A percentile compares a stretch with the other conserved stretches of the same genome.
phyloP scores from a whole-genome alignment of 768 basidiomycete genomes.

The Collybia sp. region DNA sequence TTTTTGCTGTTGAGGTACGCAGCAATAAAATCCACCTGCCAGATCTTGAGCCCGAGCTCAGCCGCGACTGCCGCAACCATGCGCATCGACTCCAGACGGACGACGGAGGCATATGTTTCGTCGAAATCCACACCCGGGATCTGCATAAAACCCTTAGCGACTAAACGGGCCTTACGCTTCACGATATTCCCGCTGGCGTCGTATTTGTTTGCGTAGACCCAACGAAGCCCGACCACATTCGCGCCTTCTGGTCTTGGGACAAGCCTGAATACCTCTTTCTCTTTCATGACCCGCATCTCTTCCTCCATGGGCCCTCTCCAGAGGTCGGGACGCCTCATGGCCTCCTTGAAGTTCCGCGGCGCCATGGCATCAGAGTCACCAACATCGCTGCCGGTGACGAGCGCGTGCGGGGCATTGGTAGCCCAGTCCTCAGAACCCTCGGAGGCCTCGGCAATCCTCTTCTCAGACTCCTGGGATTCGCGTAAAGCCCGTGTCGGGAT shows the following conservation, averaged over 20 bases:
- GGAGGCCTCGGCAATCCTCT: neutral
- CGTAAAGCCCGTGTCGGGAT: too few relatives aligned
- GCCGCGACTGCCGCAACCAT: conserved; percentile 22
- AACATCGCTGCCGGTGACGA: conserved; percentile 1
- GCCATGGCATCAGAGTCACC: neutral
- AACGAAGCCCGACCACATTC: conserved; percentile 10
- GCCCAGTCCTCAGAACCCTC: neutral
- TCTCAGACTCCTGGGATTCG: too few relatives aligned
- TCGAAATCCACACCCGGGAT: conserved; percentile 26
- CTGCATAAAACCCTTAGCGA: conserved; percentile 25
- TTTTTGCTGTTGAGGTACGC: conserved; percentile 28
- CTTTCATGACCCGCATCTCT: conserved; percentile 10
- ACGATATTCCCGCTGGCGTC: conserved; percentile 19
- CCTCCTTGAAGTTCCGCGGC: conserved; percentile 7
- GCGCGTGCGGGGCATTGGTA: neutral
- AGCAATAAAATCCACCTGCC: conserved; percentile 26
- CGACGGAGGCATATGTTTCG: conserved; percentile 13
- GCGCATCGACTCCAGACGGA: conserved; percentile 12
- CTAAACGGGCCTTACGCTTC: conserved; percentile 20
- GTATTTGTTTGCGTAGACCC: conserved; percentile 23
- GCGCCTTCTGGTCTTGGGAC: conserved; percentile 11
- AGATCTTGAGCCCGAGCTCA: conserved; percentile 16
- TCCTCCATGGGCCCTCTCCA: conserved; percentile 12
- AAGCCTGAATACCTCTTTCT: conserved; percentile 16
- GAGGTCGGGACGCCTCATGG: conserved; percentile 9